Evolutionary conservation across 73 alveolate species (phyloP), one percentile per base, ranked within the genome.

Genomic region (Paramecium bursaria): DNA sequence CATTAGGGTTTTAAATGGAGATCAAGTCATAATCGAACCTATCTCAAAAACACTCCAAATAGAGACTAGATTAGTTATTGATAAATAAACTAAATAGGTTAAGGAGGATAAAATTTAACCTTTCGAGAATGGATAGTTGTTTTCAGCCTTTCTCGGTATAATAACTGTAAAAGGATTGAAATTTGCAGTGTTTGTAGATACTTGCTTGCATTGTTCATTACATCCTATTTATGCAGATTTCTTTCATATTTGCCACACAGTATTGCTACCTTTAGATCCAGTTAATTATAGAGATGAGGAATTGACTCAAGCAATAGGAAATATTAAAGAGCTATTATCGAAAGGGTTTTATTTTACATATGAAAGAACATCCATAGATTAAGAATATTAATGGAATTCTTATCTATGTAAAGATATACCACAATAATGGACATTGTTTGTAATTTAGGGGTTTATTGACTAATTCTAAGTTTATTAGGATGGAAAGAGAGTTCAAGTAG

Each of bases 361-460:
- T 27, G 82, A 67, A 47, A 67, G 44, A 67, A 67, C 11, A 67
- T 67, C 3, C 60, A 67, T 42, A 67, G 57, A 67, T 35, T n/a
- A 42, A 3, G 82, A 67, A 42, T 67, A 19, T 42, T 39, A 39
- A 46, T 67, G 82, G 82, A 67, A 67, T 42, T 39, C 60, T 25
- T 42, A 47, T 15, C 7, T 67, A 67, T 67, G 82, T 19, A 33
- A 67, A 67, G 15, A 67, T 19, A 67, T 39, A 67, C 5, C 44
- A 3, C 33, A 67, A 3, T 21, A 42, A 19, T 67, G 82, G 82
- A 57, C 33, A 39, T 53, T 67, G 14, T 29, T 67, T 3, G 15
- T 67, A 35, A 67, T 67, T 42, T 67, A 67, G 27, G 82, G 82
- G 17, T 67, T 67, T 42, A 67, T 67, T 42, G 82, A 67, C 44